Conservation (phyloP, 805 yeast species). For the Komagataella ulmi region DNA sequence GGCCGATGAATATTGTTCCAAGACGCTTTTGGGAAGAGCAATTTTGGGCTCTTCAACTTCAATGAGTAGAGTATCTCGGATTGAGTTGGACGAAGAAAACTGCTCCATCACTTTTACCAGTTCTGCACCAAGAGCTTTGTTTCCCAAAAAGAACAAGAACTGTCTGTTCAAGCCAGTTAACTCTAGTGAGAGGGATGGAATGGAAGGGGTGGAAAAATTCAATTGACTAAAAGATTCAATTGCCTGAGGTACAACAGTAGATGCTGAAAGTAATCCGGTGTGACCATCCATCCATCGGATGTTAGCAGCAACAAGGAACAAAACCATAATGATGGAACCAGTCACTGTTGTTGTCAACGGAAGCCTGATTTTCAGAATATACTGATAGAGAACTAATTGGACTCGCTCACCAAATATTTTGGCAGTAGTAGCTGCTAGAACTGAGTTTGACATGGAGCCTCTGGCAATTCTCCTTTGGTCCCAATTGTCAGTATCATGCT, state of each 20-base stretch:
- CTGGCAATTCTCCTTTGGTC: neutral
- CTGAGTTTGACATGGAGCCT: neutral
- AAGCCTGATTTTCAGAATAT: slow-evolving; percentile 18
- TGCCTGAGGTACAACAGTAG: neutral
- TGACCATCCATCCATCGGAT: slow-evolving; percentile 21
- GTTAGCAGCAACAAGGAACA: slow-evolving; percentile 15
- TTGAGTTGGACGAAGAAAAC: neutral
- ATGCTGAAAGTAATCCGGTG: neutral
- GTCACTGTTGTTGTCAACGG: slow-evolving; percentile 22
- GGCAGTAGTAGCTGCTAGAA: neutral
- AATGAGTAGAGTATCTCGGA: slow-evolving; percentile 6
- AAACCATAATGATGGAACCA: slow-evolving; percentile 14
- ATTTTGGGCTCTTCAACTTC: slow-evolving; percentile 15
- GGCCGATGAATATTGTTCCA: slow-evolving; percentile 1
- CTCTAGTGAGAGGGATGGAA: neutral
- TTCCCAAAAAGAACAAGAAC: slow-evolving; percentile 13
- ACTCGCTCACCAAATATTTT: neutral
- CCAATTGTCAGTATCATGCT: neutral
- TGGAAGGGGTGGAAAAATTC: neutral
- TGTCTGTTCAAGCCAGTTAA: neutral
- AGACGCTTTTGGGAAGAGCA: slow-evolving; percentile 5
- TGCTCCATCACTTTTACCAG: slow-evolving; percentile 4
- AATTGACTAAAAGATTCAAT: neutral
- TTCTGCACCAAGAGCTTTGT: slow-evolving; percentile 16
- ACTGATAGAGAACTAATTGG: slow-evolving; percentile 12